Conservation (phyloP, 2,329 filamentous ascomycete genomes). For the Penicillium sp. region DNA sequence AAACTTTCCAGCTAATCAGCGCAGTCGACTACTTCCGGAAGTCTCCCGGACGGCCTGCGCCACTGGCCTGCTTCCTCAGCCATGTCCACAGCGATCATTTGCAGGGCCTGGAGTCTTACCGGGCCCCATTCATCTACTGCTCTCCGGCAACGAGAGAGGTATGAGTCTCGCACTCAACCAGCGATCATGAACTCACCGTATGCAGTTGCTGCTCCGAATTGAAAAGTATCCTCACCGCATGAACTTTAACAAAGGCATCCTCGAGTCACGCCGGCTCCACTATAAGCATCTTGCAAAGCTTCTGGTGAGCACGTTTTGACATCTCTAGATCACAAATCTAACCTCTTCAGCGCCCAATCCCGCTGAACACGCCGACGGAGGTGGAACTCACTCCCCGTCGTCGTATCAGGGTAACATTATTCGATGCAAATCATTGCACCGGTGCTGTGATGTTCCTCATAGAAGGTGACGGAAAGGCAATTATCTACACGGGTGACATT, state of each 20-base stretch:
- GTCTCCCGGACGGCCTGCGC: slow-evolving; percentile 56
- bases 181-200: slow-evolving; percentile 2
- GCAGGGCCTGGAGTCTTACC: slow-evolving; percentile 72
- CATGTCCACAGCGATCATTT: slow-evolving; percentile 94
- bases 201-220: slow-evolving; percentile 70
- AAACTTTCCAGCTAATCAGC: slow-evolving; percentile 7
- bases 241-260: slow-evolving; percentile 75
- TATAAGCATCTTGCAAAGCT: slow-evolving; percentile 75
- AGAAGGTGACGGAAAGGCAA: slow-evolving; percentile 69
- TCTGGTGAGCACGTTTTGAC: slow-evolving; percentile 48
- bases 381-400: slow-evolving; percentile 72
- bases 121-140: slow-evolving; percentile 85
- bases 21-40: slow-evolving; percentile 79
- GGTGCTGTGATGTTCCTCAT: slow-evolving; percentile 93
- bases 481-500: slow-evolving; percentile 88
- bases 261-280: slow-evolving; percentile 72
- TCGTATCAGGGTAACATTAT: slow-evolving; percentile 75
- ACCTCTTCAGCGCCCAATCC: slow-evolving; percentile 67
- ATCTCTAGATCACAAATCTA: not conserved
- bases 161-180: slow-evolving; percentile 3
- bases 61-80: slow-evolving; percentile 83
- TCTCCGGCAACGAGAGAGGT: slow-evolving; percentile 77
- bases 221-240: slow-evolving; percentile 78
- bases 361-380: slow-evolving; percentile 74
- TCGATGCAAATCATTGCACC: slow-evolving; percentile 90